phyloP scores from a whole-genome alignment of 2,329 filamentous ascomycete species.

The Hymenotorrendiella dingleyae region DNA sequence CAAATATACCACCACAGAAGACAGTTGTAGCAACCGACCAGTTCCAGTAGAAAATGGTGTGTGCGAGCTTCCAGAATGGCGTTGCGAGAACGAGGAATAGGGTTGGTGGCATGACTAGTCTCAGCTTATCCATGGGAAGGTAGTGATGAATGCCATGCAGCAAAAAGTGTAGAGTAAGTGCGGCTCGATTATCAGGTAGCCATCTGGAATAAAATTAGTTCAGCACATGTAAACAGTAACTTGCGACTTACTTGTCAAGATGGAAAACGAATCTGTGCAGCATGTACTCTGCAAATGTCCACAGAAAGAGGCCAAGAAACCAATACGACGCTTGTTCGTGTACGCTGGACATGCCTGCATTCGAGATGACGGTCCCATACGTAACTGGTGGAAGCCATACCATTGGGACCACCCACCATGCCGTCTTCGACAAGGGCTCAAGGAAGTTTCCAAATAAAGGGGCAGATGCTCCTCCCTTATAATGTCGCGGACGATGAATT shows the following conservation, averaged over 20 bases:
- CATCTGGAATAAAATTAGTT: slow-evolving; percentile 47
- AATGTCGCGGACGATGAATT: slow-evolving; percentile 91
- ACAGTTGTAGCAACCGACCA: slow-evolving; percentile 76
- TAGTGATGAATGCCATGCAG: slow-evolving; percentile 98
- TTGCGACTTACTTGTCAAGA: slow-evolving; percentile 68
- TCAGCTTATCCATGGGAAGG: slow-evolving; percentile 96
- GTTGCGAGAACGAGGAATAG: slow-evolving; percentile 77
- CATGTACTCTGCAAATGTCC: slow-evolving; percentile 85
- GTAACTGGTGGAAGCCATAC: slow-evolving; percentile 77
- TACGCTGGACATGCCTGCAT: slow-evolving; percentile 49
- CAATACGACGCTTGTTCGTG: slow-evolving; percentile 55
- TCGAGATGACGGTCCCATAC: slow-evolving; percentile 66
- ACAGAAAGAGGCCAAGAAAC: slow-evolving; percentile 65
- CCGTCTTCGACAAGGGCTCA: slow-evolving; percentile 92
- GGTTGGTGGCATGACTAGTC: slow-evolving; percentile 92
- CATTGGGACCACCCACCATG: slow-evolving; percentile 85
- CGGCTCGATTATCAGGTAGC: slow-evolving; percentile 87
- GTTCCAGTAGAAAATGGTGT: slow-evolving; percentile 72
- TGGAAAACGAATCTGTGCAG: slow-evolving; percentile 92
- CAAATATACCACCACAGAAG: slow-evolving; percentile 87
- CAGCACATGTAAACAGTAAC: not conserved
- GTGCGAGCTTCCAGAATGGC: slow-evolving; percentile 90
- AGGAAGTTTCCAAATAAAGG: slow-evolving; percentile 96
- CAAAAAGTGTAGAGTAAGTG: slow-evolving; percentile 81
- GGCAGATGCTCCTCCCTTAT: slow-evolving; percentile 86